Evolutionary conservation across 1,284 basidiomycete species (phyloP).

Genomic region (Kwoniella shivajii): DNA sequence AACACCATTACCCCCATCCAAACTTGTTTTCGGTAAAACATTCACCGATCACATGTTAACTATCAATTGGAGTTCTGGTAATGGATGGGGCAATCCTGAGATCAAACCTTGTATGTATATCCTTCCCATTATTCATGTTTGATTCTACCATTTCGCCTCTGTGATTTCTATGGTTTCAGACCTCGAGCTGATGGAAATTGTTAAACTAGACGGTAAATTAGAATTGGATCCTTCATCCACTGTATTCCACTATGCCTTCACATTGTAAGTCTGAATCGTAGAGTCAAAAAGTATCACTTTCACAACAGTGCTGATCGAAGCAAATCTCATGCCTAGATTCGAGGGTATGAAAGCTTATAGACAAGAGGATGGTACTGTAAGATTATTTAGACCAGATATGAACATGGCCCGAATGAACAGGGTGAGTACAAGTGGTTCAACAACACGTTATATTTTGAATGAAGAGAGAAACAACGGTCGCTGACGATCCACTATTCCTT

Average conservation of each 20-base stretch:
- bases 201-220: slow-evolving; percentile 68
- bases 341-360: slow-evolving; percentile 98
- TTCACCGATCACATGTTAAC: slow-evolving; percentile 91
- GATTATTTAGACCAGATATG: slow-evolving; percentile 95
- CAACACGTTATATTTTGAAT: no score
- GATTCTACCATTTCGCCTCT: no score
- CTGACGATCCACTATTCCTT: neutral
- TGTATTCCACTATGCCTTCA: slow-evolving; percentile 87
- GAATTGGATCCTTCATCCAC: slow-evolving; percentile 78
- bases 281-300: neutral
- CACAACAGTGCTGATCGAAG: neutral
- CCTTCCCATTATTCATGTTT: neutral
- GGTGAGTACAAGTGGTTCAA: slow-evolving; percentile 32
- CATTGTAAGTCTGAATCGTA: slow-evolving; percentile 38
- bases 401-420: slow-evolving; percentile 78
- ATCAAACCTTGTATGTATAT: slow-evolving; percentile 75
- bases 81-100: slow-evolving; percentile 80
- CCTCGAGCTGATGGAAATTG: neutral
- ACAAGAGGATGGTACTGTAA: slow-evolving; percentile 73
- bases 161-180: no score
- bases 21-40: slow-evolving; percentile 59
- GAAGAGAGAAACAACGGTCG: neutral
- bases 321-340: slow-evolving; percentile 59
- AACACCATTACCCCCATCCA: slow-evolving; percentile 48
- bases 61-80: slow-evolving; percentile 71